Evolutionary conservation across 176 grass and related monocot genomes (phyloP).

Genomic region (Secale cereale): DNA sequence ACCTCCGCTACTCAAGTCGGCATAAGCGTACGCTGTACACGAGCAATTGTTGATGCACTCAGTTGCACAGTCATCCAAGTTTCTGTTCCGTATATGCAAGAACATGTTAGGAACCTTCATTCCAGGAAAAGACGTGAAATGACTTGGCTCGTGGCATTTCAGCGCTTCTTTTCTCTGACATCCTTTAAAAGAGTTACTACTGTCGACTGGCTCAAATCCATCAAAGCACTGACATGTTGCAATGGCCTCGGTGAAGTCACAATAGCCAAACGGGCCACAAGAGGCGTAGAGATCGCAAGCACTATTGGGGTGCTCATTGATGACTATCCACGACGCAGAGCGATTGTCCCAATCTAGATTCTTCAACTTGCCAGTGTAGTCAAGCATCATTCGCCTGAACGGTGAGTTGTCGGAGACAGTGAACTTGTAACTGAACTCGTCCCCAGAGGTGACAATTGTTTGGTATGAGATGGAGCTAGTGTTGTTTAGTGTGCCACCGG

Average conservation of each 20-base stretch:
- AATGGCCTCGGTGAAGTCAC: too few species aligned
- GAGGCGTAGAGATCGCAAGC: too few species aligned
- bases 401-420: neutral
- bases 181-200: neutral
- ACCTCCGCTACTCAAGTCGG: neutral
- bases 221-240: too few species aligned
- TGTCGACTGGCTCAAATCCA: neutral
- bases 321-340: neutral
- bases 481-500: neutral
- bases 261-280: too few species aligned
- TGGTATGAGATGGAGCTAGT: neutral
- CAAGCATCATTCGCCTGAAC: neutral
- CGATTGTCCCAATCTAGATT: neutral
- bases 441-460: neutral
- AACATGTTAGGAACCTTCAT: neutral
- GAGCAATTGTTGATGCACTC: conserved; percentile 30
- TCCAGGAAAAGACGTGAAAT: neutral
- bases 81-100: conserved; percentile 29
- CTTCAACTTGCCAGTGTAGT: neutral
- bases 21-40: conserved; percentile 37
- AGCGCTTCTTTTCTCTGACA: neutral
- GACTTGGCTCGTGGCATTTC: neutral
- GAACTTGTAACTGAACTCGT: neutral
- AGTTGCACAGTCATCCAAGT: conserved; percentile 19
- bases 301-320: too few species aligned